Evolutionary conservation across 2,329 filamentous ascomycete genomes (phyloP).

Genomic region (Aspergillus neotritici): DNA sequence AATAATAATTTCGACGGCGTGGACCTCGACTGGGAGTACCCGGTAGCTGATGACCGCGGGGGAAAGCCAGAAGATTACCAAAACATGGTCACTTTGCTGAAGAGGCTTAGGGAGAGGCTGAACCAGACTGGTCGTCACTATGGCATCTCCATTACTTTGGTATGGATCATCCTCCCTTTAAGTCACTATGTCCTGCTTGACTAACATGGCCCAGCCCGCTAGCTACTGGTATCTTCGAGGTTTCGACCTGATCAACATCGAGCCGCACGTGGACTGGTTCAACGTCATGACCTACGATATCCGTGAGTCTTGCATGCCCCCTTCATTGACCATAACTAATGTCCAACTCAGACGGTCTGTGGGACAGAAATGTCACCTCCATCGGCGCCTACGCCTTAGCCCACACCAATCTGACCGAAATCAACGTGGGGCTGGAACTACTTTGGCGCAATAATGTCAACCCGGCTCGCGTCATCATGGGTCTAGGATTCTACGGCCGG

Average conservation of each 20-base stretch:
- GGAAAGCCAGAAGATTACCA: constrained; percentile 5
- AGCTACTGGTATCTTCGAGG: constrained; percentile 13
- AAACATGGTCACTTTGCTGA: constrained; percentile 9
- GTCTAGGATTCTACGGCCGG: constrained; percentile 44
- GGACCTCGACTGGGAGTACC: constrained; percentile 16
- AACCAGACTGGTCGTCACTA: not conserved
- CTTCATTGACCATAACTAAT: not conserved
- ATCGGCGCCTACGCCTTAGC: constrained; percentile 9
- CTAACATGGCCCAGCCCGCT: constrained; percentile 5
- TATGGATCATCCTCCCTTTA: not conserved
- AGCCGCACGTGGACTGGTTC: constrained; percentile 11
- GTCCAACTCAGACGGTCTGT: constrained; percentile 14
- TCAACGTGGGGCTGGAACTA: constrained; percentile 35
- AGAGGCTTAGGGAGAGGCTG: constrained; percentile 1
- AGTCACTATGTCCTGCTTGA: not conserved
- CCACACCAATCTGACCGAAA: constrained; percentile 25
- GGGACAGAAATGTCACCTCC: constrained; percentile 16
- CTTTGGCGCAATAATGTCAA: constrained; percentile 44
- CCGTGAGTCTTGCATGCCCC: constrained; percentile 3
- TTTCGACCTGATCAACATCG: constrained; percentile 10
- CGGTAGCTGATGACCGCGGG: constrained; percentile 9
- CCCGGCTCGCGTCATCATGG: constrained; percentile 40
- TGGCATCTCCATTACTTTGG: constrained; percentile 11
- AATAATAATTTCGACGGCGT: constrained; percentile 11
- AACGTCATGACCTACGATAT: constrained; percentile 23